phyloP scores from a whole-genome alignment of 2,329 filamentous ascomycete species.

The Coccinonectria pachysandricola region DNA sequence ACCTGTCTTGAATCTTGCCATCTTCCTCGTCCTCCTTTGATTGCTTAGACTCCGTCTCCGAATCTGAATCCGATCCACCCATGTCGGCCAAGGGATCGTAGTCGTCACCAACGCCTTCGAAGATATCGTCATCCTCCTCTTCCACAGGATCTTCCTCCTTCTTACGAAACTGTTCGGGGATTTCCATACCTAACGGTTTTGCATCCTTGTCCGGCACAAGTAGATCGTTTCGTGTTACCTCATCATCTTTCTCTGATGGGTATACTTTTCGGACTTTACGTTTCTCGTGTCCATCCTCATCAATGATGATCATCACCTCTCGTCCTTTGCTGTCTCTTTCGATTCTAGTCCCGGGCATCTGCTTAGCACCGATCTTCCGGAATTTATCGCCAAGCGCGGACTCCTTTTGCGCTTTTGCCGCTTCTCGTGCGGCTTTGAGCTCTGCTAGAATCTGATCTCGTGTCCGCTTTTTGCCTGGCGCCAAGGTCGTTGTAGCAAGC shows the following conservation, averaged over 20 bases:
- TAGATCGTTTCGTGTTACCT: slow-evolving; percentile 30
- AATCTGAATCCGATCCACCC: slow-evolving; percentile 33
- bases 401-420: slow-evolving; percentile 44
- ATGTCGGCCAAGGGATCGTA: slow-evolving; percentile 57
- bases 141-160: slow-evolving; percentile 35
- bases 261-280: slow-evolving; percentile 50
- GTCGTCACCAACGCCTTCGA: slow-evolving; percentile 54
- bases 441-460: slow-evolving; percentile 59
- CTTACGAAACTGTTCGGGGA: slow-evolving; percentile 47
- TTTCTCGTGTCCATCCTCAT: slow-evolving; percentile 57
- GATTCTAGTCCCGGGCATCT: slow-evolving; percentile 45
- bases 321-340: slow-evolving; percentile 51
- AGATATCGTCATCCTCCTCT: slow-evolving; percentile 52
- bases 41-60: slow-evolving; percentile 21
- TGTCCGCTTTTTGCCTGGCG: slow-evolving; percentile 50
- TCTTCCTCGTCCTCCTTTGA: slow-evolving; percentile 13
- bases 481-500: slow-evolving; percentile 41
- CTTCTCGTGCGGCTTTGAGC: slow-evolving; percentile 51
- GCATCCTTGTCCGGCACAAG: slow-evolving; percentile 44
- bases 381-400: slow-evolving; percentile 48
- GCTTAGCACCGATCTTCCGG: slow-evolving; percentile 51
- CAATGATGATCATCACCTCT: slow-evolving; percentile 54
- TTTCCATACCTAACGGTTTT: slow-evolving; percentile 54
- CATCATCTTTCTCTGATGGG: slow-evolving; percentile 24
- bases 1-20: slow-evolving; percentile 12